phyloP scores from a whole-genome alignment of 2,329 filamentous ascomycete genomes.

The Tympanopsis confertula region DNA sequence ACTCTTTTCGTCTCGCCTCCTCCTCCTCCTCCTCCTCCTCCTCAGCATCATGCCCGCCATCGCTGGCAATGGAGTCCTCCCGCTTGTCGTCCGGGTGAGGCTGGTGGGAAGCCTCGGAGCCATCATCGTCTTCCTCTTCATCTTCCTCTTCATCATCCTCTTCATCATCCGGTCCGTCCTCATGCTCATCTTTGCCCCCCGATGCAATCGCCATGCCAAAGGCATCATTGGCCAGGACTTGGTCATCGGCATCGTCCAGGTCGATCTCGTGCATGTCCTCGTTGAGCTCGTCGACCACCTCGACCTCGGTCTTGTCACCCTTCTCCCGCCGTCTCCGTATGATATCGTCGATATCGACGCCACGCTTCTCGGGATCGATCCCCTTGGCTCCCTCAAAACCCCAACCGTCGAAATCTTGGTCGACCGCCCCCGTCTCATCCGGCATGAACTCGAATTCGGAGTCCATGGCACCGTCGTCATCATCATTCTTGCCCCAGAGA shows the following conservation, averaged over 20 bases:
- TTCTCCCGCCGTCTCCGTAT: slow-evolving; percentile 52
- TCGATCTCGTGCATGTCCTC: slow-evolving; percentile 27
- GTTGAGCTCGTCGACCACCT: slow-evolving; percentile 23
- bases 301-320: slow-evolving; percentile 22
- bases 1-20: slow-evolving; percentile 68
- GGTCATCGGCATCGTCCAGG: slow-evolving; percentile 57
- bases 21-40: slow-evolving; percentile 66
- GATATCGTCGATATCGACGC: slow-evolving; percentile 81
- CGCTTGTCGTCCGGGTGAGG: slow-evolving; percentile 66
- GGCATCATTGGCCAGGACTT: slow-evolving; percentile 58
- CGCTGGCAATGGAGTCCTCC: slow-evolving; percentile 45
- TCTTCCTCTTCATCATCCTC: slow-evolving; percentile 27
- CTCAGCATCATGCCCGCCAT: slow-evolving; percentile 35
- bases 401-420: slow-evolving; percentile 82
- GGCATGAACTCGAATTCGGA: slow-evolving; percentile 72
- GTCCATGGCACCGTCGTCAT: not conserved
- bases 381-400: slow-evolving; percentile 50
- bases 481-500: not conserved
- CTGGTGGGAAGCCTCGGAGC: slow-evolving; percentile 59
- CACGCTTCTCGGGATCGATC: slow-evolving; percentile 40
- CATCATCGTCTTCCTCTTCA: slow-evolving; percentile 36
- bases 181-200: slow-evolving; percentile 42
- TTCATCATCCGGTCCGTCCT: slow-evolving; percentile 38
- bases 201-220: slow-evolving; percentile 62
- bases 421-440: slow-evolving; percentile 43